Evolutionary conservation across 768 basidiomycete species (phyloP).

Genomic region (Rossbeevera mucosa): DNA sequence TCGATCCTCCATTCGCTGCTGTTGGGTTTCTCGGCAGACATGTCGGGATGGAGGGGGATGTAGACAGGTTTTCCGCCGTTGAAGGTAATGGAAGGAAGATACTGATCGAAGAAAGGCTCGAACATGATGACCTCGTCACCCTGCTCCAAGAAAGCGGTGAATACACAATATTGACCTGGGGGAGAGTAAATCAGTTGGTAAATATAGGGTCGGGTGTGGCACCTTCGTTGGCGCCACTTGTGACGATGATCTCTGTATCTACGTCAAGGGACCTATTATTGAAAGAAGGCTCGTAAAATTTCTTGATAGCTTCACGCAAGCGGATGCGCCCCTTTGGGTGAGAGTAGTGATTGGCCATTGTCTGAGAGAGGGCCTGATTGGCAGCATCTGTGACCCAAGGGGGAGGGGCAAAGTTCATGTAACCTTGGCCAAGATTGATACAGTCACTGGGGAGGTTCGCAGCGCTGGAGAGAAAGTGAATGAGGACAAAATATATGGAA

Average conservation of each 20-base stretch:
- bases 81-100: constrained; percentile 88
- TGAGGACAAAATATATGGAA: constrained; percentile 4
- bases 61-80: constrained; percentile 91
- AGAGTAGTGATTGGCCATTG: constrained; percentile 80
- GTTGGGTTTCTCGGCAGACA: constrained; percentile 43
- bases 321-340: constrained; percentile 87
- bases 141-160: constrained; percentile 84
- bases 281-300: constrained; percentile 66
- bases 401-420: constrained; percentile 91
- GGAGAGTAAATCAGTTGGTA: constrained; percentile 1
- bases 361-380: constrained; percentile 55
- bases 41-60: constrained; percentile 92
- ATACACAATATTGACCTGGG: constrained; percentile 84
- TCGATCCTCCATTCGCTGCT: constrained; percentile 86
- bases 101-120: constrained; percentile 98
- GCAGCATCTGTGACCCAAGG: constrained; percentile 75
- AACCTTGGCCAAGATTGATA: constrained; percentile 93
- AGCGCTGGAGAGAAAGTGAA: constrained; percentile 44
- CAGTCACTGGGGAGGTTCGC: constrained; percentile 86
- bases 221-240: constrained; percentile 98
- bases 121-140: constrained; percentile 99
- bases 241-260: constrained; percentile 87
- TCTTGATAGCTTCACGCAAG: constrained; percentile 81
- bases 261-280: constrained; percentile 69
- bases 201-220: constrained; percentile 3